phyloP scores from a whole-genome alignment of 2,329 filamentous ascomycete genomes.

The Tympanopsis confertula region DNA sequence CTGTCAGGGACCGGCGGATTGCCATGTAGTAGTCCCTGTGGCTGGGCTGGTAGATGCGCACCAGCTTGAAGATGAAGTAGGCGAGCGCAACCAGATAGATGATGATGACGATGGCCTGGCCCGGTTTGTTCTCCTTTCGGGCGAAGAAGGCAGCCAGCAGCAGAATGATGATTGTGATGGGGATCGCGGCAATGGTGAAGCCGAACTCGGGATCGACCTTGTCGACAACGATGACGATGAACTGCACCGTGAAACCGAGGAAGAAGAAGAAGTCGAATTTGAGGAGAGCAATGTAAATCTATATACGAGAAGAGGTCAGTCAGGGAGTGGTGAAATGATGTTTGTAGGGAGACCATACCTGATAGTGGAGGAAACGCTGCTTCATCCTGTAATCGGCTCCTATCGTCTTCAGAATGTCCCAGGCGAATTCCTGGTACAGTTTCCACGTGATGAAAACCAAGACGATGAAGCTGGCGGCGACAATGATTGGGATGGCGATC shows the following conservation, averaged over 20 bases:
- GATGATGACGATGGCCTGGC: constrained; percentile 69
- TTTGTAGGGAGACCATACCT: constrained; percentile 44
- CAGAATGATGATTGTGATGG: constrained; percentile 80
- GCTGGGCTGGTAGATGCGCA: constrained; percentile 74
- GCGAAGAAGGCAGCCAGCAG: constrained; percentile 77
- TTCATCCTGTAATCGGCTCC: constrained; percentile 95
- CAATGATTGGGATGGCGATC: constrained; percentile 73
- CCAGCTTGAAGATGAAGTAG: constrained; percentile 97
- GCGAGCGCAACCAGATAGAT: constrained; percentile 78
- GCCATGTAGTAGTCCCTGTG: constrained; percentile 56
- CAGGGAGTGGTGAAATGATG: background rate
- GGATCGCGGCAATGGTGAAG: constrained; percentile 79
- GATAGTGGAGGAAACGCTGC: constrained; percentile 88
- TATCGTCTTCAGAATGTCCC: constrained; percentile 99
- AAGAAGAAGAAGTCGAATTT: constrained; percentile 99
- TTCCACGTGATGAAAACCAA: constrained; percentile 81
- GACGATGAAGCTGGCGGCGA: constrained; percentile 61
- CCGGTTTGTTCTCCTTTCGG: constrained; percentile 68
- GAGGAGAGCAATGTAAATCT: constrained; percentile 95
- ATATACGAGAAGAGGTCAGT: constrained; percentile 7
- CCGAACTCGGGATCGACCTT: constrained; percentile 63
- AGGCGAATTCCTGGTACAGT: constrained; percentile 95
- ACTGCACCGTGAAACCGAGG: constrained; percentile 95
- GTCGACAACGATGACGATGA: constrained; percentile 77
- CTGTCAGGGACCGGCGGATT: constrained; percentile 75